phyloP scores from a whole-genome alignment of 768 basidiomycete genomes.

The Mycena olivaceomarginata region DNA sequence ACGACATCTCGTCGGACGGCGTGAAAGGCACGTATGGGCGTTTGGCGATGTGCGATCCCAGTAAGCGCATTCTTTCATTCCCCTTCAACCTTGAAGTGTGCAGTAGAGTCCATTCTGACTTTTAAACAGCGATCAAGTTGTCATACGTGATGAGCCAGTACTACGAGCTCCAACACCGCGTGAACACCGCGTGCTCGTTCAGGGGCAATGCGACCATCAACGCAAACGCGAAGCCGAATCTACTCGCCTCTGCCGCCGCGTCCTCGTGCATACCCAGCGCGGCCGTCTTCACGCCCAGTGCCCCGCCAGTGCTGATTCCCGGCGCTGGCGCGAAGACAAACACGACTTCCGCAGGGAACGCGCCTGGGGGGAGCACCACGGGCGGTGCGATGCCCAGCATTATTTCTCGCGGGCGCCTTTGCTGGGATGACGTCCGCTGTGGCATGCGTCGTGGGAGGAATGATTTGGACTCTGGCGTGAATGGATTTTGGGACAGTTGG shows the following conservation, averaged over 20 bases:
- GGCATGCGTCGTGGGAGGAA: slow-evolving; percentile 3
- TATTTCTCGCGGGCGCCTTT: not conserved
- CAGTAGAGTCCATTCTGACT: not conserved
- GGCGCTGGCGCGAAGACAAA: not conserved
- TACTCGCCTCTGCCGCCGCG: slow-evolving; percentile 17
- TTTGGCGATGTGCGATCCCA: slow-evolving; percentile 87
- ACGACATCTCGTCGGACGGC: slow-evolving; percentile 84
- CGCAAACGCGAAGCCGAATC: not conserved
- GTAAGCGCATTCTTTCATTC: slow-evolving; percentile 62
- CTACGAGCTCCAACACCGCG: slow-evolving; percentile 34
- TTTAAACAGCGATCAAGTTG: slow-evolving; percentile 31
- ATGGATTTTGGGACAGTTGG: no score
- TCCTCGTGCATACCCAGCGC: slow-evolving; percentile 35
- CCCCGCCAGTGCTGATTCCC: slow-evolving; percentile 39
- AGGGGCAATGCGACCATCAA: slow-evolving; percentile 43
- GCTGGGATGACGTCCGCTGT: not conserved
- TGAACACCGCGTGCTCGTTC: slow-evolving; percentile 32
- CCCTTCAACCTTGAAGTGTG: not conserved
- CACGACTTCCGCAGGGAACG: not conserved
- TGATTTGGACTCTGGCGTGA: slow-evolving; percentile 20
- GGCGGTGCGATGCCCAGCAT: not conserved
- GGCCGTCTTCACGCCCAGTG: slow-evolving; percentile 35
- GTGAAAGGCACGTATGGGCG: slow-evolving; percentile 84
- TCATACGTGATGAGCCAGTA: slow-evolving; percentile 41
- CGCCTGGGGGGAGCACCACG: not conserved